phyloP scores from a whole-genome alignment of 208 protist species.

The Trypanosomatidae sp. region DNA sequence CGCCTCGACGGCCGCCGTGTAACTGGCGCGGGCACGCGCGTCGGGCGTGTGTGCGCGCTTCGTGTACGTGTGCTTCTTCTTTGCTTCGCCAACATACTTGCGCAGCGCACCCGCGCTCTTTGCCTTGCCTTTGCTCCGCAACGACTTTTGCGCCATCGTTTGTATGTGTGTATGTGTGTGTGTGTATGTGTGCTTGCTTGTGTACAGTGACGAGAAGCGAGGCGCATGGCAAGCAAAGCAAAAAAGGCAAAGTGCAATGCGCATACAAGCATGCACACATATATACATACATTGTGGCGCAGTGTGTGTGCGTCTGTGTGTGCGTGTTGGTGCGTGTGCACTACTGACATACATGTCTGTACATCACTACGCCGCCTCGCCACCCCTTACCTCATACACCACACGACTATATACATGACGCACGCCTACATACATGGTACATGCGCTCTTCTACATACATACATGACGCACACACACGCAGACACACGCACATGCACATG shows the following conservation, averaged over 20 bases:
- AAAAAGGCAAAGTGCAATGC: background rate
- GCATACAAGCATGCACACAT: background rate
- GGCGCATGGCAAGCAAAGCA: background rate
- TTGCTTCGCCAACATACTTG: conserved; percentile 74
- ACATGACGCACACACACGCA: too few relatives aligned
- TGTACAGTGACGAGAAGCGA: background rate
- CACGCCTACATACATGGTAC: too few relatives aligned
- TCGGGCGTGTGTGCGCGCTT: conserved; percentile 46
- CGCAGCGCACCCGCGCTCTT: conserved; percentile 74
- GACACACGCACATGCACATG: too few relatives aligned
- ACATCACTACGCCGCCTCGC: too few relatives aligned
- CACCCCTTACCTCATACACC: too few relatives aligned
- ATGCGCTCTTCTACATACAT: too few relatives aligned
- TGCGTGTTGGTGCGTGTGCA: too few relatives aligned
- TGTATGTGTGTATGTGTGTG: background rate
- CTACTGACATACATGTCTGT: too few relatives aligned
- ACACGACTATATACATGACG: too few relatives aligned
- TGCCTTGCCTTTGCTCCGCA: conserved; percentile 44
- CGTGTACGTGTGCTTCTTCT: conserved; percentile 60
- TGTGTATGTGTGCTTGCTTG: background rate
- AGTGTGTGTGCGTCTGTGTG: too few relatives aligned
- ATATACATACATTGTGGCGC: too few relatives aligned
- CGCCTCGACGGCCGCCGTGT: conserved; percentile 67
- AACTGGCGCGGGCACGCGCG: conserved; percentile 57
- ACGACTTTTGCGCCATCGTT: conserved; percentile 64